Conservation (phyloP, 768 basidiomycete species). For the Tulasnella sp. region DNA sequence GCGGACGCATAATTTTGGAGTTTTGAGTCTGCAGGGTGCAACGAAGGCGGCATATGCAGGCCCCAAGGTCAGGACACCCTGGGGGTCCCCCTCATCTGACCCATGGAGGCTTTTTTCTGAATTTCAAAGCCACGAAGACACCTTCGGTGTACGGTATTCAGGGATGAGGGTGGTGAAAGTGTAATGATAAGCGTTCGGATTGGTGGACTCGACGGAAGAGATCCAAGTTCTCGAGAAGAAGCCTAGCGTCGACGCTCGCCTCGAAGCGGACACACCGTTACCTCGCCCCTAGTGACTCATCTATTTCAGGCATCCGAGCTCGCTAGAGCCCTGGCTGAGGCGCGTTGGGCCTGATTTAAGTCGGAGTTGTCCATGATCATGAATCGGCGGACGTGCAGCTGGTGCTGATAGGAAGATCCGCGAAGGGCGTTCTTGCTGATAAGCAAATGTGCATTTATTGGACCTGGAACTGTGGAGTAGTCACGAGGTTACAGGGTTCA, state of each 20-base stretch:
- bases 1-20: neutral
- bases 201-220: neutral
- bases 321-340: no score
- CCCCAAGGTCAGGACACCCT: neutral
- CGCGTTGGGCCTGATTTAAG: no score
- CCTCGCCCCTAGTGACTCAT: no score
- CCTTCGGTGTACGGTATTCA: neutral
- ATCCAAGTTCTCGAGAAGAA: neutral
- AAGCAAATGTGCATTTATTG: neutral
- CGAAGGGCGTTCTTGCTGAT: neutral
- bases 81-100: neutral
- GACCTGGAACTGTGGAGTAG: neutral
- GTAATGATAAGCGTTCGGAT: neutral
- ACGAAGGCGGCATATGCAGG: conserved; percentile 10
- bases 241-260: neutral
- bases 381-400: no score
- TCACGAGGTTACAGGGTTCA: neutral
- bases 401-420: no score
- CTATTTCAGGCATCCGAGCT: no score
- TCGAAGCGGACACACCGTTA: neutral
- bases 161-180: neutral
- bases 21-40: neutral
- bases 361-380: no score
- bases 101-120: neutral
- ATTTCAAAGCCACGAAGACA: neutral